phyloP scores from a whole-genome alignment of 805 yeast species.

The Candida nemodendra region DNA sequence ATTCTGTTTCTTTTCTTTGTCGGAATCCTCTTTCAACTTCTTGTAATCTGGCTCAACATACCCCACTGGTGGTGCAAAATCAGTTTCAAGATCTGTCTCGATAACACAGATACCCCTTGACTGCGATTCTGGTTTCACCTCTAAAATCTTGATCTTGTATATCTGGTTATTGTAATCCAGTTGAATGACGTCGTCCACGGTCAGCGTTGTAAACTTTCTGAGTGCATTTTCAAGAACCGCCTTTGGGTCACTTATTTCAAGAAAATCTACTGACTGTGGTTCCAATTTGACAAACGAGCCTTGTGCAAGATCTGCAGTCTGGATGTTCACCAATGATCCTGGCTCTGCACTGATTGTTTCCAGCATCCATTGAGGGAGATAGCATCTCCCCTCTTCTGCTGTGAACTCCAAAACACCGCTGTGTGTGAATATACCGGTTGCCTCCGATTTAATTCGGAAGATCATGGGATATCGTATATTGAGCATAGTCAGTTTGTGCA shows the following conservation, averaged over 20 bases:
- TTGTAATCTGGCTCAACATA: conserved; percentile 86
- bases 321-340: conserved; percentile 76
- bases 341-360: conserved; percentile 66
- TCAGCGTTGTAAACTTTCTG: conserved; percentile 84
- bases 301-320: conserved; percentile 74
- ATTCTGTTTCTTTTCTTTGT: conserved; percentile 34
- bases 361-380: conserved; percentile 97
- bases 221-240: conserved; percentile 93
- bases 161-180: conserved; percentile 76
- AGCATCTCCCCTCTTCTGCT: conserved; percentile 96
- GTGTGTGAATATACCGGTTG: conserved; percentile 59
- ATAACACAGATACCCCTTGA: conserved; percentile 83
- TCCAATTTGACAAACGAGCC: conserved; percentile 91
- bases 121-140: conserved; percentile 73
- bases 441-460: conserved; percentile 72
- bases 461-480: conserved; percentile 96
- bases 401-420: conserved; percentile 95
- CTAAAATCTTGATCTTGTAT: conserved; percentile 80
- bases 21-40: conserved; percentile 39
- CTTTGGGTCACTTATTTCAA: conserved; percentile 92
- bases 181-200: conserved; percentile 81
- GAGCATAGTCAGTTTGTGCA: conserved; percentile 82
- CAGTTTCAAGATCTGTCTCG: conserved; percentile 95
- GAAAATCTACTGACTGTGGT: conserved; percentile 91
- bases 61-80: conserved; percentile 98